Conservation (phyloP, 495 filamentous ascomycete genomes). For the Penicillium antarcticum region DNA sequence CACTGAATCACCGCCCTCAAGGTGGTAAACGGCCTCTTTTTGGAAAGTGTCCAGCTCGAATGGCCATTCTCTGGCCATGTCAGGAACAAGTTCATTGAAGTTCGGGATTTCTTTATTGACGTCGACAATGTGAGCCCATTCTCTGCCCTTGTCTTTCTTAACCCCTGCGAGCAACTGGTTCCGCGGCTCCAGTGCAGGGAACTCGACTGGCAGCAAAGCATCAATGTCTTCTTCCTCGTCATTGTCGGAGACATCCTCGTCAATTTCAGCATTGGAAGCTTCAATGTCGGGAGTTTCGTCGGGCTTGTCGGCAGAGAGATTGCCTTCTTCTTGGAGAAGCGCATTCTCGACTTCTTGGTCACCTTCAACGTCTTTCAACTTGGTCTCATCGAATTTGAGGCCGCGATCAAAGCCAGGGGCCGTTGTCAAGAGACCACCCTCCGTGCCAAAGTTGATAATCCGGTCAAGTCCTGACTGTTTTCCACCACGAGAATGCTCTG, state of each 20-base stretch:
- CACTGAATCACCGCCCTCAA: constrained; percentile 94
- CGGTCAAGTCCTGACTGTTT: constrained; percentile 58
- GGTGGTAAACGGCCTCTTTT: constrained; percentile 96
- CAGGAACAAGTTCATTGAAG: constrained; percentile 87
- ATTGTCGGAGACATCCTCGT: constrained; percentile 46
- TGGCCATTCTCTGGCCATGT: constrained; percentile 94
- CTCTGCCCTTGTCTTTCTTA: constrained; percentile 68
- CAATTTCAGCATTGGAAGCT: constrained; percentile 44
- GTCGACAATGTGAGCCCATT: constrained; percentile 99
- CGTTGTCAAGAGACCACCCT: constrained; percentile 75
- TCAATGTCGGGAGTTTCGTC: constrained; percentile 27
- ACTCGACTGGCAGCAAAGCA: constrained; percentile 84
- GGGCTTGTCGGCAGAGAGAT: constrained; percentile 30
- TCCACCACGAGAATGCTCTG: constrained; percentile 37
- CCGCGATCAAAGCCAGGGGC: constrained; percentile 83
- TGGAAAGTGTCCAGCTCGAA: constrained; percentile 98
- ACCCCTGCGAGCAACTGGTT: constrained; percentile 67
- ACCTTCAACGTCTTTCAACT: constrained; percentile 50
- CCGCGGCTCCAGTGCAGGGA: constrained; percentile 86
- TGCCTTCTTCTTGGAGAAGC: constrained; percentile 62
- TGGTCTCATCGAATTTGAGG: constrained; percentile 66
- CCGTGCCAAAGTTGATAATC: constrained; percentile 74
- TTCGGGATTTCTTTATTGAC: constrained; percentile 87
- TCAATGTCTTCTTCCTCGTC: constrained; percentile 81
- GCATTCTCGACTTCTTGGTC: constrained; percentile 72